Evolutionary conservation across 2,329 filamentous ascomycete species (phyloP).

Genomic region (Monilinia aucupariae): DNA sequence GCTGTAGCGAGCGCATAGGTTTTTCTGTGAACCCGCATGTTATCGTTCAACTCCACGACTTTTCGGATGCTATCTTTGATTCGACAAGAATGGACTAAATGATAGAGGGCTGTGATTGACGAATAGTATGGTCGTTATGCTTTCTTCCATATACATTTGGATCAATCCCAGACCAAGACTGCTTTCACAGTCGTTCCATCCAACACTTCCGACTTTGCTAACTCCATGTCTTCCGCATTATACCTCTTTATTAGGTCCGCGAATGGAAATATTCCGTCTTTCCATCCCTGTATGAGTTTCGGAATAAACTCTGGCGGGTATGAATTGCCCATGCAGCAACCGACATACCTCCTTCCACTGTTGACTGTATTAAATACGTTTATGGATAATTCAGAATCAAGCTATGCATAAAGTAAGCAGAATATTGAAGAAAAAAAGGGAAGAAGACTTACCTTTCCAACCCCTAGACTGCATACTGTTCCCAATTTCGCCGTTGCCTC

Average conservation of each 20-base stretch:
- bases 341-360: constrained; percentile 21
- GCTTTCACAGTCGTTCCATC: constrained; percentile 24
- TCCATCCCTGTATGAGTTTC: constrained; percentile 21
- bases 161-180: constrained; percentile 3
- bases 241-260: constrained; percentile 24
- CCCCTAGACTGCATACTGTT: constrained; percentile 24
- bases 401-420: not conserved
- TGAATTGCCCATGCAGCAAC: constrained; percentile 25
- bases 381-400: constrained; percentile 18
- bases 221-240: constrained; percentile 21
- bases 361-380: constrained; percentile 25
- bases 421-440: not conserved
- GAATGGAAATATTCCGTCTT: constrained; percentile 24
- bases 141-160: constrained; percentile 16
- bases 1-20: not conserved
- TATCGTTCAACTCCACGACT: too few relatives aligned
- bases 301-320: constrained; percentile 27
- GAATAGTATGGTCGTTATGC: not conserved
- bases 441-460: constrained; percentile 19
- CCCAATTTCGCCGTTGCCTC: constrained; percentile 23
- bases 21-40: not conserved
- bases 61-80: too few relatives aligned
- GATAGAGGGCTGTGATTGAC: too few relatives aligned
- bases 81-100: too few relatives aligned
- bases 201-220: constrained; percentile 21